phyloP scores from a whole-genome alignment of 2,329 filamentous ascomycete genomes.

The Cryphonectria radicalis region DNA sequence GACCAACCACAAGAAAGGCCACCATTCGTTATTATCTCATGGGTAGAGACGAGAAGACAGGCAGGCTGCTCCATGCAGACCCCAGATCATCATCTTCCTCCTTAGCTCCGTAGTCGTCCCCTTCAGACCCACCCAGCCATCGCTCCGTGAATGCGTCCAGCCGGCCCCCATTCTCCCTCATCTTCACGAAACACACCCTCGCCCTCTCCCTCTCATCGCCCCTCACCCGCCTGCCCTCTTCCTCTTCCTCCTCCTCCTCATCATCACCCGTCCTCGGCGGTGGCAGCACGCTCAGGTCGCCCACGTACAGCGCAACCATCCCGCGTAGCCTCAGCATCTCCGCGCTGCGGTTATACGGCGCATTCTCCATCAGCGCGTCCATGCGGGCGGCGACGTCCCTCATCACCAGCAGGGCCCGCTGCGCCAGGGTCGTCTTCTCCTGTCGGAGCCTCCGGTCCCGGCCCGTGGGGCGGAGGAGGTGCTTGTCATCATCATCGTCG shows the following conservation, averaged over 20 bases:
- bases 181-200: constrained; percentile 43
- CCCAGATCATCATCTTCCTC: constrained; percentile 35
- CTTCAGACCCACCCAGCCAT: constrained; percentile 37
- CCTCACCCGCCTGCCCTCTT: constrained; percentile 38
- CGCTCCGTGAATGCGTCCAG: constrained; percentile 39
- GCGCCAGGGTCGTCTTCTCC: constrained; percentile 47
- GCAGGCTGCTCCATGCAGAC: constrained; percentile 31
- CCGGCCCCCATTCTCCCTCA: constrained; percentile 38
- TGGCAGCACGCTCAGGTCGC: constrained; percentile 63
- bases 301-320: constrained; percentile 76
- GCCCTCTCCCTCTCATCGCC: constrained; percentile 45
- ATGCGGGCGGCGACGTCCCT: constrained; percentile 68
- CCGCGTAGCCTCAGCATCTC: constrained; percentile 73
- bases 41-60: constrained; percentile 41
- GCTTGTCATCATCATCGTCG: constrained; percentile 34
- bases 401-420: constrained; percentile 61
- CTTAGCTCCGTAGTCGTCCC: constrained; percentile 34
- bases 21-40: constrained; percentile 25
- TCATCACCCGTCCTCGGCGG: constrained; percentile 36
- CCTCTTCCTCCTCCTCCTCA: constrained; percentile 39
- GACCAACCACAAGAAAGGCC: too few species aligned
- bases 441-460: constrained; percentile 34
- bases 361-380: constrained; percentile 70
- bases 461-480: constrained; percentile 30
- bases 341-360: constrained; percentile 70